Base-by-base conservation (phyloP, 371 early-diverging fungal species). In the Mortierella sp. region DNA sequence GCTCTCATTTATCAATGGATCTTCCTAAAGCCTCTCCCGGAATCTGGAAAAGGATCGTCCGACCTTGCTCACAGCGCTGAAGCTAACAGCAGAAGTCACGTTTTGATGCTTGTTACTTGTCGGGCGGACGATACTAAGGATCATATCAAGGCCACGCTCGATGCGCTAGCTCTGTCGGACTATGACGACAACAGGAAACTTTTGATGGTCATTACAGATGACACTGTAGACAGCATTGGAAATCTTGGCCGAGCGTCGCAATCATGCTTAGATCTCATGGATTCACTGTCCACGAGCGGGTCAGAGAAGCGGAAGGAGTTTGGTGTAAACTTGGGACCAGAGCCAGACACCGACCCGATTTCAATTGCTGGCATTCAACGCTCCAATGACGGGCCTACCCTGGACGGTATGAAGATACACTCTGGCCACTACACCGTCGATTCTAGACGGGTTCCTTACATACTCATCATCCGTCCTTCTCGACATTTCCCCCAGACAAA, bases 381-480 rank as follows among this genome's bases (percentile, higher is more conserved):
- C 11, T 11, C 32, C 13, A 13, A 6, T 22, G n/a, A n/a, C 8
- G 5, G 19, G 33, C 3, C 38, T 3, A 33, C n/a, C 15, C 16
- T 7, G 16, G 61, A 53, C 22, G 28, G 36, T 11, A 2, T 57
- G 15, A 50, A 40, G 10, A 22, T 97, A 5, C 94, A 97, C 81
- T 93, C 96, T 33, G 99, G 99, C 13, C 85, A 94, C 47, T 99
- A 97, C 83, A 88, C 84, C 78, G 89, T 82, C 47, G 81, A 83
- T 2, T 58, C 70, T 2, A 87, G 89, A 62, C 81, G 86, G 16
- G 92, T 96, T n/a, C 97, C 98, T 1, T 96, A 93, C 57, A 85
- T 98, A 52, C 91, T 96, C 0, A 92, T 98, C 8, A 92, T 92
- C 70, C 97, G 97, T 83, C 93, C 95, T 0, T 88, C 90, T 2